phyloP scores from a whole-genome alignment of 192 early-diverging fungal genomes.

The Linnemannia zychae region DNA sequence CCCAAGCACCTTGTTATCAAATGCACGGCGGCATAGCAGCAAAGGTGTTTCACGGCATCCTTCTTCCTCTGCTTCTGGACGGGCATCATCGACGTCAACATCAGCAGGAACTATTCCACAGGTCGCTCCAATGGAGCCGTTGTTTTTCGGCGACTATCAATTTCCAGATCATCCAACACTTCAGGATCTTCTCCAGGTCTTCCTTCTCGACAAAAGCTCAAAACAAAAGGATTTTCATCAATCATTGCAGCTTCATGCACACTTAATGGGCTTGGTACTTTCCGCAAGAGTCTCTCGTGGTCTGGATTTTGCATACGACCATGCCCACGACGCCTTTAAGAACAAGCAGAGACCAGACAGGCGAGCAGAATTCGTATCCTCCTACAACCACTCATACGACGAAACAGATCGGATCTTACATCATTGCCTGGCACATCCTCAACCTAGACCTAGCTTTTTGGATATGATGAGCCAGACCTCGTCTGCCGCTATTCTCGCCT shows the following conservation, averaged over 20 bases:
- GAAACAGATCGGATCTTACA: conserved; percentile 51
- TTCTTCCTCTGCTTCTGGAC: background rate
- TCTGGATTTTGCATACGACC: conserved; percentile 48
- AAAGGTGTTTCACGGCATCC: background rate
- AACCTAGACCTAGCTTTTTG: conserved; percentile 55
- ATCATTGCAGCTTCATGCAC: conserved; percentile 54
- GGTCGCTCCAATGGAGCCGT: conserved; percentile 6
- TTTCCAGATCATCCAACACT: conserved; percentile 51
- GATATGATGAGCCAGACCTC: conserved; percentile 53
- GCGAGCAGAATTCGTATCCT: conserved; percentile 45
- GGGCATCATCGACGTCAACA: background rate
- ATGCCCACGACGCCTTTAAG: conserved; percentile 56
- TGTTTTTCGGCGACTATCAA: conserved; percentile 48
- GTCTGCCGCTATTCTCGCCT: conserved; percentile 31
- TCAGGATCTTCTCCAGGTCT: conserved; percentile 40
- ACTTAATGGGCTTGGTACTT: conserved; percentile 47
- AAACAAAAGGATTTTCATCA: conserved; percentile 56
- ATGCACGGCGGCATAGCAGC: background rate
- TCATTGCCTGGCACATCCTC: conserved; percentile 44
- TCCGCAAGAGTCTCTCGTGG: conserved; percentile 41
- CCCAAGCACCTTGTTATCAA: background rate
- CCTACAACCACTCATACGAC: conserved; percentile 52
- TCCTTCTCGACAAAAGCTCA: conserved; percentile 53
- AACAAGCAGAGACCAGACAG: conserved; percentile 52
- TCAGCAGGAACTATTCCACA: background rate